Base-by-base conservation (phyloP, 306 rosid genomes). In the Cucurbita ficifolia region DNA sequence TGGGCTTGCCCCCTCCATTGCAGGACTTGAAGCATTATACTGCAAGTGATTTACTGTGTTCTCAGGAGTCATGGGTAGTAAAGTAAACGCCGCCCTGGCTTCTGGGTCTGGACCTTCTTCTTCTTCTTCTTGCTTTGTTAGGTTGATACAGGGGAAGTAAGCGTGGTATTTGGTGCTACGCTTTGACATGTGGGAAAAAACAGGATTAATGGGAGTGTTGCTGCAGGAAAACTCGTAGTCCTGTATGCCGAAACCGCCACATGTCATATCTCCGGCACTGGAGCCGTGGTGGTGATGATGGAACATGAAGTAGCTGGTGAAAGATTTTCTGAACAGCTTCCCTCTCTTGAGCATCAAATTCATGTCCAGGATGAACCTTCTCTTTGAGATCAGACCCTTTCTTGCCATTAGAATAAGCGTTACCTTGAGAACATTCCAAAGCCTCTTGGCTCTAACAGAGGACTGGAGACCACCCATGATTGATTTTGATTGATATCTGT, bases 341-440 rank as follows among this genome's bases (percentile, higher is more conserved):
- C 87, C 87, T 83, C 83, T 81, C 79, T 86, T 86, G 72, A 86
- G 76, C 87, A 81, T 86, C 62, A 83, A 19, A 52, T 83, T 86
- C 82, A 81, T 77, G 80, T 83, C 86, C 84, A 86, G 76, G 16
- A 86, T 77, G 82, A 86, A 68, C 77, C 82, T 86, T 64, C 87
- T 79, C 78, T 83, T 86, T 13, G 89, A 86, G 48, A 86, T 51
- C 5, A 83, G 6, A 24, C 87, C 87, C 63, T 83, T 86, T 74
- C 85, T 81, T 14, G 82, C 71, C 90, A 86, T 86, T 57, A 83
- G 78, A 81, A 69, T 24, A 1, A 72, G 82, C 10, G 86, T 51
- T 69, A 81, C 70, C 75, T 87, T 86, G 33, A 83, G 35, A 70
- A 86, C 80, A 38, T 81, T 81, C 90, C 90, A 81, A 51, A 83